Evolutionary conservation across 768 basidiomycete genomes (phyloP), one percentile per base, ranked within the genome.

Genomic region (Galerina marginata): DNA sequence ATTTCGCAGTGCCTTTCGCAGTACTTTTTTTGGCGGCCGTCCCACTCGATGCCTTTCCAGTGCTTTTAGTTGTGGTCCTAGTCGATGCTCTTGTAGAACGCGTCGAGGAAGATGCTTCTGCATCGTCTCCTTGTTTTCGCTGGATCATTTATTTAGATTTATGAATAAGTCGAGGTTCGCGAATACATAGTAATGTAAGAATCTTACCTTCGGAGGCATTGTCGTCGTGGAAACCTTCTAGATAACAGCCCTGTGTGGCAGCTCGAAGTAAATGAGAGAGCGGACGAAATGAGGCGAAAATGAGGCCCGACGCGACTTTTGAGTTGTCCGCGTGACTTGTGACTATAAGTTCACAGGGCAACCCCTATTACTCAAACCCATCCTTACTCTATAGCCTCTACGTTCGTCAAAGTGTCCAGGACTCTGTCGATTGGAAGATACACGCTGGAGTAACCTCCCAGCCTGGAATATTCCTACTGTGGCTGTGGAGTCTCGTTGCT

Each of bases 121-220:
- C 72, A 40, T 80, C 79, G 33, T 81, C 81, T 23, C 73, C 72
- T 72, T 83, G 86, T 77, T 90, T 91, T 64, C 89, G 78, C 89
- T 91, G 67, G 33, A 45, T 26, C 40, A 25, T 38, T 36, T 44
- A 16, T 38, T 45, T 2, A 39, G 29, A 33, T 40, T 46, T 23
- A 40, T 49, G 33, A 33, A 51, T 52, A 3, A 26, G 23, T 4
- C 11, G 25, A 15, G 42, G 26, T 53, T 25, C 39, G 20, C 51
- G 51, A 40, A 53, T n/a, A 20, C 25, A 43, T 54, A 14, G 47
- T 9, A 50, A 23, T 15, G 16, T 7, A 6, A 29, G 53, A 53
- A 12, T 36, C 65, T 25, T 47, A 79, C 79, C 69, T 79, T 79
- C 53, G 77, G 77, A 6, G 76, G 74, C 75, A 79, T 80, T 62